phyloP scores from a whole-genome alignment of 345 rosid genomes.

The Citrus medica region DNA sequence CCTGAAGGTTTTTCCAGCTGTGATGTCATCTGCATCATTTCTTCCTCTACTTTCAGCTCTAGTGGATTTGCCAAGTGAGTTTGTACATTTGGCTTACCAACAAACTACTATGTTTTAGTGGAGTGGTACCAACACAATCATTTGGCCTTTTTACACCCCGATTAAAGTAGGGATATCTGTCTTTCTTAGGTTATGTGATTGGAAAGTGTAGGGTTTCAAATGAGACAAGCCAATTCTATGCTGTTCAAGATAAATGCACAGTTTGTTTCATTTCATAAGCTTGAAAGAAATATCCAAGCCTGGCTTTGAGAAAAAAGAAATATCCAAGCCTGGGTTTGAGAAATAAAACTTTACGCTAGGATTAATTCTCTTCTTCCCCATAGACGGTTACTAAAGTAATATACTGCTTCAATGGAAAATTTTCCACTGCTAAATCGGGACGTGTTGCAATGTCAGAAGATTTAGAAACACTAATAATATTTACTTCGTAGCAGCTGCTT shows the following conservation, averaged over 20 bases:
- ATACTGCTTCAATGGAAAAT: not conserved
- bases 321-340: not conserved
- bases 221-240: not conserved
- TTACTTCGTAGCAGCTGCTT: not conserved
- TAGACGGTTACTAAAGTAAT: not conserved
- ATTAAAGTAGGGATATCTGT: not conserved
- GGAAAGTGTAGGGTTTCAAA: not conserved
- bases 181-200: not conserved
- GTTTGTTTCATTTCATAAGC: not conserved
- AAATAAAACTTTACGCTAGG: not conserved
- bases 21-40: conserved; percentile 87
- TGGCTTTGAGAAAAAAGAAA: not conserved
- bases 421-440: not conserved
- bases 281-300: not conserved
- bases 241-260: not conserved
- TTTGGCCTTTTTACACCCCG: not conserved
- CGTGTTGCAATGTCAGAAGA: not conserved
- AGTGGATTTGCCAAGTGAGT: conserved; percentile 86
- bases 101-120: not conserved
- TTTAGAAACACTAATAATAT: not conserved
- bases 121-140: not conserved
- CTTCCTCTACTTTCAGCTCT: conserved; percentile 89
- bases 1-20: conserved; percentile 65
- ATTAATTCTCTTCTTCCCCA: not conserved
- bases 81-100: conserved; percentile 4